Conservation (phyloP, 208 protist genomes). For the Leishmania mexicana region DNA sequence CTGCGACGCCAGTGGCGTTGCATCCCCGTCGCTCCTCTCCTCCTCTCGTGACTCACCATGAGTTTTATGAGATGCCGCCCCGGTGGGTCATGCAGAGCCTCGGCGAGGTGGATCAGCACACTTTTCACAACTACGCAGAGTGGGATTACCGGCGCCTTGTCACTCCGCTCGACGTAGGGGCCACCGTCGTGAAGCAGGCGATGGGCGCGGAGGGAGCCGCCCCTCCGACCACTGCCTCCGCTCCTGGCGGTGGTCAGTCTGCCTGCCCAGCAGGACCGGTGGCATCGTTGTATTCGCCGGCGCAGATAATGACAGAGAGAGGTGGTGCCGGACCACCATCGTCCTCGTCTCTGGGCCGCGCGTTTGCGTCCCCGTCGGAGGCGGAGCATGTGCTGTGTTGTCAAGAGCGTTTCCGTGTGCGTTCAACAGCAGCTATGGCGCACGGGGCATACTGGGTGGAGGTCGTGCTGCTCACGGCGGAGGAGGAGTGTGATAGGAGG, state of each 20-base stretch:
- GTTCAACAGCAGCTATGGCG: slow-evolving; percentile 23
- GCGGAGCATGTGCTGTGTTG: neutral
- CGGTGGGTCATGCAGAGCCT: slow-evolving; percentile 74
- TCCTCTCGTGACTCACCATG: slow-evolving; percentile 26
- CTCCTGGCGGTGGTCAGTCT: neutral
- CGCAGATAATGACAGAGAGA: neutral
- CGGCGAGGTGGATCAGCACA: slow-evolving; percentile 32
- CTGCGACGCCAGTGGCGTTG: neutral
- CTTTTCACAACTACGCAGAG: neutral
- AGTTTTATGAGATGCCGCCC: slow-evolving; percentile 53
- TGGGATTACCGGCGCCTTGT: slow-evolving; percentile 31
- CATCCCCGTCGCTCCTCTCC: neutral
- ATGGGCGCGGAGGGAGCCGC: neutral
- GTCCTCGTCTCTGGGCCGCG: neutral
- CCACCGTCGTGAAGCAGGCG: slow-evolving; percentile 14
- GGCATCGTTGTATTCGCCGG: neutral
- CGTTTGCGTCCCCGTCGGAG: neutral
- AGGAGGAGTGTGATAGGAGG: neutral
- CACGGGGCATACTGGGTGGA: slow-evolving; percentile 52
- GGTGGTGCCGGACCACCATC: neutral
- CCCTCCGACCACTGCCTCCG: neutral
- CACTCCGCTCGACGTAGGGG: slow-evolving; percentile 52
- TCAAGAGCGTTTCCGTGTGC: slow-evolving; percentile 18
- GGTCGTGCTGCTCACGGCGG: slow-evolving; percentile 17
- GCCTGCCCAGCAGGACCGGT: too few relatives aligned